A percentile compares a stretch with the other conserved stretches of the same genome.
Evolutionary conservation across 345 rosid species (phyloP).

Genomic region (Lepidium sativum): DNA sequence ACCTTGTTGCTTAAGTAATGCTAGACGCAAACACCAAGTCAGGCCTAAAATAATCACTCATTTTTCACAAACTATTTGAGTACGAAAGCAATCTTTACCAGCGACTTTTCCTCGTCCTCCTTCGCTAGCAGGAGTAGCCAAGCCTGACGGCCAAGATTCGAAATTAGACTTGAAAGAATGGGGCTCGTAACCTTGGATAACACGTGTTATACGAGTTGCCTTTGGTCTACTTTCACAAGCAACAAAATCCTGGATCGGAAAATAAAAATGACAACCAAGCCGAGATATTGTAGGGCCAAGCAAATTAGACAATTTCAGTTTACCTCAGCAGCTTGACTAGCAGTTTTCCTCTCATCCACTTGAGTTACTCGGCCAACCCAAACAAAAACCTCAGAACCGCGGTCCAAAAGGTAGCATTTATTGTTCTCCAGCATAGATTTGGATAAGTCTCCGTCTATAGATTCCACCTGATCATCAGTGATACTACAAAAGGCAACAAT

Average conservation of each 20-base stretch:
- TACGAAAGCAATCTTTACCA: slow-evolving; percentile 39
- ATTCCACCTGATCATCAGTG: slow-evolving; percentile 46
- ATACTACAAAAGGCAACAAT: slow-evolving; percentile 36
- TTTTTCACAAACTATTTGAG: not conserved
- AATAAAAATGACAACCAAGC: slow-evolving; percentile 18
- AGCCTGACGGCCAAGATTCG: slow-evolving; percentile 93
- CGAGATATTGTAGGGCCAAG: not conserved
- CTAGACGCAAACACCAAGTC: slow-evolving; percentile 33
- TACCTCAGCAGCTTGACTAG: slow-evolving; percentile 88
- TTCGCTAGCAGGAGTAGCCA: slow-evolving; percentile 68
- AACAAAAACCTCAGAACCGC: slow-evolving; percentile 82
- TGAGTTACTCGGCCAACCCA: slow-evolving; percentile 99
- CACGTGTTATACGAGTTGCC: slow-evolving; percentile 61
- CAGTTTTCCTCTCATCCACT: slow-evolving; percentile 92
- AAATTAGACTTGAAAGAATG: slow-evolving; percentile 84
- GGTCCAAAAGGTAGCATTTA: slow-evolving; percentile 74
- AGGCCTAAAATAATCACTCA: not conserved
- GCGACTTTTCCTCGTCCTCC: slow-evolving; percentile 99
- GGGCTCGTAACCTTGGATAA: slow-evolving; percentile 95
- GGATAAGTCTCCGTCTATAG: slow-evolving; percentile 64
- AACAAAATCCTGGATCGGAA: slow-evolving; percentile 62
- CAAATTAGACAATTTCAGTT: slow-evolving; percentile 10
- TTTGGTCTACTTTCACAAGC: slow-evolving; percentile 78
- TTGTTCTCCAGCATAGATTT: slow-evolving; percentile 76
- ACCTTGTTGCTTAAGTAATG: slow-evolving; percentile 95